These are phyloP conservation scores for Ceratocystis variospora DNA, from an alignment of 2,329 filamentous ascomycete genomes.

Conservation along the genomic window DNA sequence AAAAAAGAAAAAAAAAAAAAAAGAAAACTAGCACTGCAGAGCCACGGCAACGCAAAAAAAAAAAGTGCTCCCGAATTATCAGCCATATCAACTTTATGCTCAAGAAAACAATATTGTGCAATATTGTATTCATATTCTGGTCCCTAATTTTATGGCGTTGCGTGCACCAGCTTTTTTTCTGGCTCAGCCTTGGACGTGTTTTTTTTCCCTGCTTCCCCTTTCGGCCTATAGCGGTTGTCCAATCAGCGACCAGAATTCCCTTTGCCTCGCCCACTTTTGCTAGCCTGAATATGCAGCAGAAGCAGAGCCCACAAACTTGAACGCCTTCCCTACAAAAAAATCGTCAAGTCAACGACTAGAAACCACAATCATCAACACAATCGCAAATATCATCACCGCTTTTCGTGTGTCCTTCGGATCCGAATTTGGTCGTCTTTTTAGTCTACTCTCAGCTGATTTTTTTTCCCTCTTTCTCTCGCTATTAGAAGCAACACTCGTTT, in stretches of 20 bases:
- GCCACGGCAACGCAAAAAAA: background rate
- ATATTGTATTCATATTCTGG: background rate
- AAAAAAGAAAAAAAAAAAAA: background rate
- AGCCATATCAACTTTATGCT: background rate
- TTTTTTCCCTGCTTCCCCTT: background rate
- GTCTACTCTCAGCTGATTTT: background rate
- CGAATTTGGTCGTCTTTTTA: background rate
- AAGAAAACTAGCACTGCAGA: background rate
- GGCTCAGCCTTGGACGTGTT: background rate
- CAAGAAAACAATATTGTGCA: background rate
- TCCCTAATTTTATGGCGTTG: background rate
- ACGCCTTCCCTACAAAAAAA: background rate
- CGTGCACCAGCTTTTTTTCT: background rate
- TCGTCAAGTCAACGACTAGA: background rate
- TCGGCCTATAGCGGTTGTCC: background rate
- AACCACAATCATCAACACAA: background rate
- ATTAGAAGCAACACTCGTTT: conserved; percentile 7
- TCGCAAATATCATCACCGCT: background rate
- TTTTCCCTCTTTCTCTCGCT: background rate
- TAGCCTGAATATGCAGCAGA: background rate
- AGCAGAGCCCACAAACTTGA: background rate
- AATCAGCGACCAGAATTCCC: background rate
- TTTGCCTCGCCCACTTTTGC: background rate
- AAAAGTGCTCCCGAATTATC: background rate
- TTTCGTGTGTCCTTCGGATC: background rate